Conservation (phyloP, 352 stramenopile species). For the Globisporangium irregulare region DNA sequence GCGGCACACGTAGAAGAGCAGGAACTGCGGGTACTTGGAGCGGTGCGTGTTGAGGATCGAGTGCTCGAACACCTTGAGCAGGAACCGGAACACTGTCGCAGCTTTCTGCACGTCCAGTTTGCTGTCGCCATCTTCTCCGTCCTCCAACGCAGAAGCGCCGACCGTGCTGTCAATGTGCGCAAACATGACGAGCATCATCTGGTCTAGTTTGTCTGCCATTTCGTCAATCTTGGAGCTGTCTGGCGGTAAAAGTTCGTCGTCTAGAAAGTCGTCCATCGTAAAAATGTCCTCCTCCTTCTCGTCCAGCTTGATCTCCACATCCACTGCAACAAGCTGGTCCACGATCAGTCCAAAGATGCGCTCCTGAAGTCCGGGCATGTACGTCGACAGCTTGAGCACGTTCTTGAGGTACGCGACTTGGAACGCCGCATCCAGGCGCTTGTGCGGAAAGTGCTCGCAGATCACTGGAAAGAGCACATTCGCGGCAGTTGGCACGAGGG, state of each 20-base stretch:
- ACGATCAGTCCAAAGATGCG: slow-evolving; percentile 83
- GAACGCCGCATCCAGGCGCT: slow-evolving; percentile 60
- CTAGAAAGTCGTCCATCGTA: slow-evolving; percentile 78
- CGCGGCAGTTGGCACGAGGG: slow-evolving; percentile 66
- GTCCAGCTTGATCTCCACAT: slow-evolving; percentile 89
- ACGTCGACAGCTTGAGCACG: slow-evolving; percentile 63
- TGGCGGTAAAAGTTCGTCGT: slow-evolving; percentile 70
- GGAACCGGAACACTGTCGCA: slow-evolving; percentile 63
- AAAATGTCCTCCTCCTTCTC: slow-evolving; percentile 84
- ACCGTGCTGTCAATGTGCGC: slow-evolving; percentile 64
- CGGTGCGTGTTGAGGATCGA: slow-evolving; percentile 88
- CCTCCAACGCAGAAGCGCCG: slow-evolving; percentile 16
- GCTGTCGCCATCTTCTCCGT: background rate
- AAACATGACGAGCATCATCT: slow-evolving; percentile 89
- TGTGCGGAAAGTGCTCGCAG: slow-evolving; percentile 80
- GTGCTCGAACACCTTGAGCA: slow-evolving; percentile 85
- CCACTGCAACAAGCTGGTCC: slow-evolving; percentile 81
- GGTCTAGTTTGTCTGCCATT: slow-evolving; percentile 86
- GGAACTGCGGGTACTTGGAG: slow-evolving; percentile 92
- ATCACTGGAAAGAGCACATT: slow-evolving; percentile 79
- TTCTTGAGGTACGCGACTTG: slow-evolving; percentile 76
- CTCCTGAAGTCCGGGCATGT: slow-evolving; percentile 69
- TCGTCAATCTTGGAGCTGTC: slow-evolving; percentile 55
- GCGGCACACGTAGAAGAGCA: slow-evolving; percentile 88
- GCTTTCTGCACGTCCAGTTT: slow-evolving; percentile 35